Percentiles rank a stretch among this genome's conserved stretches.
Conservation (phyloP, 2,329 filamentous ascomycete species). For the Didymella pinodella region DNA sequence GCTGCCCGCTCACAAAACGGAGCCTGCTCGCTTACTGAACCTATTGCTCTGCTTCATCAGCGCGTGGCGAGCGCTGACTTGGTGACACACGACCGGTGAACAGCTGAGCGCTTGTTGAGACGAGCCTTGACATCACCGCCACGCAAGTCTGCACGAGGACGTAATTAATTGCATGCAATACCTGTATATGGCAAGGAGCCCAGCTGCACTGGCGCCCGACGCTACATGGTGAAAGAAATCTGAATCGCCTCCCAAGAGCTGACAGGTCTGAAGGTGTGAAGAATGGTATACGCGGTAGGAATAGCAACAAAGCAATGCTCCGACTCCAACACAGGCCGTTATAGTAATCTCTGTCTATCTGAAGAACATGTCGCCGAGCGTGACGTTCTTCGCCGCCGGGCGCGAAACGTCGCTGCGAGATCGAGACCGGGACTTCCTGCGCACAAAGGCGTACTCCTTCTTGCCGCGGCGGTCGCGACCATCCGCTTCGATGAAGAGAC, state of each 20-base stretch:
- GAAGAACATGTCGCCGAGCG: constrained; percentile 46
- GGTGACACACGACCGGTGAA: constrained; percentile 31
- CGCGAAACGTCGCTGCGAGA: constrained; percentile 44
- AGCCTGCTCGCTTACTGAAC: not conserved
- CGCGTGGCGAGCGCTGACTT: constrained; percentile 5
- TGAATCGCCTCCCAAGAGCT: not conserved
- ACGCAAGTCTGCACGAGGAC: constrained; percentile 2
- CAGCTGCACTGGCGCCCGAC: not conserved
- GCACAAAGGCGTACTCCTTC: constrained; percentile 57
- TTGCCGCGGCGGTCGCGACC: constrained; percentile 47
- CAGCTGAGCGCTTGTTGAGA: constrained; percentile 23
- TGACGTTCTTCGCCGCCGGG: constrained; percentile 42
- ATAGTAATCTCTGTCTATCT: constrained; percentile 16
- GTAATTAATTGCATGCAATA: constrained; percentile 3
- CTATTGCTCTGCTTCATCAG: not conserved
- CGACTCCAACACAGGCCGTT: not conserved
- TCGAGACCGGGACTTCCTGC: constrained; percentile 41
- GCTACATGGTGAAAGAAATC: not conserved
- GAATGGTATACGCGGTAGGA: constrained; percentile 20
- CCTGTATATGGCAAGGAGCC: constrained; percentile 8
- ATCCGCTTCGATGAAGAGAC: constrained; percentile 55
- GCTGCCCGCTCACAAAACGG: constrained; percentile 1
- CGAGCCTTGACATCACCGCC: constrained; percentile 10
- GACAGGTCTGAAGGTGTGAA: not conserved
- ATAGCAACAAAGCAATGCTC: constrained; percentile 1